These are phyloP conservation scores for Fraxinus baroniana DNA, from an alignment of 305 asterid genomes.

Conservation along the genomic window DNA sequence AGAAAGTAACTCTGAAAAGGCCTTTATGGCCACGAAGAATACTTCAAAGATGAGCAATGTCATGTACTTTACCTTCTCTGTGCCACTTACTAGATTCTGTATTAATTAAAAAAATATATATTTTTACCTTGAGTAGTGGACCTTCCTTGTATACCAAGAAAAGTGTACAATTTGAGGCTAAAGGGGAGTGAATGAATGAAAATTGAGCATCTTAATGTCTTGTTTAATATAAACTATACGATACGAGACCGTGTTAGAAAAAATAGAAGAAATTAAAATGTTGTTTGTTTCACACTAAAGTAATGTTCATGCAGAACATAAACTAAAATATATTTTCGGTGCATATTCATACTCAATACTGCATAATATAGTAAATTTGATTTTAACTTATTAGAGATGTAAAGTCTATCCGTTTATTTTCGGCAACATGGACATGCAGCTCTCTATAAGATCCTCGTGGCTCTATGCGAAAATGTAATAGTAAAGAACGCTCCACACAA, in stretches of 20 bases:
- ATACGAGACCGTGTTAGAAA: background rate
- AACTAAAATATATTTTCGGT: no score
- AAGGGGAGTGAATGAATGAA: conserved; percentile 31
- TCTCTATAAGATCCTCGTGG: no score
- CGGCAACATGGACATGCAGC: no score
- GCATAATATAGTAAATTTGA: background rate
- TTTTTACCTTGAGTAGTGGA: conserved; percentile 3
- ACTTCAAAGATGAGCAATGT: conserved; percentile 24
- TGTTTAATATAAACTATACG: background rate
- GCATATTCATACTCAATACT: no score
- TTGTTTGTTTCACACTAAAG: conserved; percentile 5
- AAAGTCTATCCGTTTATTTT: no score
- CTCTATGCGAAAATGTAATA: no score
- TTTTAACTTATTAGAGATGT: background rate
- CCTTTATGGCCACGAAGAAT: conserved; percentile 28
- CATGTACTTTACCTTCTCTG: conserved; percentile 18
- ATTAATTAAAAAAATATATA: background rate
- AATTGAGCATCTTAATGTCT: background rate
- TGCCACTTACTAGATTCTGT: conserved; percentile 24
- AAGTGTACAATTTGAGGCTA: conserved; percentile 11
- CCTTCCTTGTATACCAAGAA: background rate
- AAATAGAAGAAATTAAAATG: background rate
- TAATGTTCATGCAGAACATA: background rate
- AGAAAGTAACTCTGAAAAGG: conserved; percentile 23
- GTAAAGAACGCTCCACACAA: background rate